Base-by-base conservation (phyloP, 2,329 filamentous ascomycete genomes). In the Xylogone sp. region DNA sequence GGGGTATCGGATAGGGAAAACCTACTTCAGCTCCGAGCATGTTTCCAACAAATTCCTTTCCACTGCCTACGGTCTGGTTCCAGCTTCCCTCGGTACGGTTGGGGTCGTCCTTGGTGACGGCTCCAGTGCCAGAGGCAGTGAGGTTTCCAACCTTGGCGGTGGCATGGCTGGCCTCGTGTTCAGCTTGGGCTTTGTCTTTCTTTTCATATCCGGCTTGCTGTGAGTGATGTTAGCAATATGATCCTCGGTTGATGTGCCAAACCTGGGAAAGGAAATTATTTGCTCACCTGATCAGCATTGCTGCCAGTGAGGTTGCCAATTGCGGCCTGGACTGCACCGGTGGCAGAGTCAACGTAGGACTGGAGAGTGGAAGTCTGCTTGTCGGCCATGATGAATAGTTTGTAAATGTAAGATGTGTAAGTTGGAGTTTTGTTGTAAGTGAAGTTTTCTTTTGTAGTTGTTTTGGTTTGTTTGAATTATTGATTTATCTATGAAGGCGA, bases 11-110 rank as follows among this genome's bases (percentile, higher is more conserved):
- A 2, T 7, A 21, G 42, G 24, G 39, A 45, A 10, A 46, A 62
- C 71, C 58, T 66, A 81, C 80, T 71, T 94, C 86, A 57, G 82
- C 84, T 54, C 92, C 93, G 21, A 93, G 59, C 4, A 93, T 62
- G 18, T 85, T 84, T 52, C 93, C 93, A 1, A 94, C 57, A 3
- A 84, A 75, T 68, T 97, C 90, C 76, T 97, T 97, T 43, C 85
- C 85, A 1, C 87, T 82, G 48, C 92, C 93, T n/a, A 92, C 65
- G 4, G 90, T 96, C 73, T 97, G 92, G 75, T 96, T 90, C 84
- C 87, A 95, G 18, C 79, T 78, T 43, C 93, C 92, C 18, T 81
- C 68, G 20, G 78, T 74, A 58, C 91, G 88, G 68, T 93, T 76
- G 10, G 84, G 75, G 69, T 89, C 77, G 69, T 96, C 90, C 59